A percentile compares a stretch with the other conserved stretches of the same genome.
Evolutionary conservation across 2,329 filamentous ascomycete species (phyloP).

Genomic region (Aspergillus sp.): DNA sequence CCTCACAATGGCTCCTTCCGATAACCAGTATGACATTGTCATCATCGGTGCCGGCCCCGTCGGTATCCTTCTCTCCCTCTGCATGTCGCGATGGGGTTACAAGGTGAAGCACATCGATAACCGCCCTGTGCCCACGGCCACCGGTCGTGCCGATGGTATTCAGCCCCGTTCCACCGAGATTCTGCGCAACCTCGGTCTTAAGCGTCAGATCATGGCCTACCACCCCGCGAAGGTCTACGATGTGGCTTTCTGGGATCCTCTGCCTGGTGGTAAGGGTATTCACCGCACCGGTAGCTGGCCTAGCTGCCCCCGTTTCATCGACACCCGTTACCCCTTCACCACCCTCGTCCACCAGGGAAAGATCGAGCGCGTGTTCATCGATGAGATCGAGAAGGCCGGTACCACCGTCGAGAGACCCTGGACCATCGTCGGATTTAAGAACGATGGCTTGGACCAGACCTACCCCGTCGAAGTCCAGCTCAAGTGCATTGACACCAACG

Average conservation of each 20-base stretch:
- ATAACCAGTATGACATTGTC: slow-evolving; percentile 64
- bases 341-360: slow-evolving; percentile 61
- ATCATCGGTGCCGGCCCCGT: slow-evolving; percentile 88
- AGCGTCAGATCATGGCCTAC: slow-evolving; percentile 81
- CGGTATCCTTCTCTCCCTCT: slow-evolving; percentile 82
- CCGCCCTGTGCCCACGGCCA: slow-evolving; percentile 76
- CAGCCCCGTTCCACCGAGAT: slow-evolving; percentile 86
- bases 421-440: slow-evolving; percentile 61
- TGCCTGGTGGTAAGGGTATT: slow-evolving; percentile 52
- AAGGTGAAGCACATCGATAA: slow-evolving; percentile 95
- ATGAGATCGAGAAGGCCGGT: slow-evolving; percentile 59
- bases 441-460: slow-evolving; percentile 58
- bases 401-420: slow-evolving; percentile 57
- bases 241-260: slow-evolving; percentile 65
- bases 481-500: slow-evolving; percentile 70
- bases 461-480: slow-evolving; percentile 81
- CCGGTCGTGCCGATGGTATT: slow-evolving; percentile 86
- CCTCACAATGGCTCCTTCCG: slow-evolving; percentile 22
- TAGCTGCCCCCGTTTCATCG: slow-evolving; percentile 79
- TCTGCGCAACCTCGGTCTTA: slow-evolving; percentile 83
- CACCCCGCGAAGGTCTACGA: slow-evolving; percentile 82
- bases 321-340: slow-evolving; percentile 63
- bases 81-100: slow-evolving; percentile 88
- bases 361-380: slow-evolving; percentile 61
- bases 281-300: slow-evolving; percentile 69